Base-by-base conservation (phyloP, 2,329 filamentous ascomycete genomes). In the Aspergillus proliferans region DNA sequence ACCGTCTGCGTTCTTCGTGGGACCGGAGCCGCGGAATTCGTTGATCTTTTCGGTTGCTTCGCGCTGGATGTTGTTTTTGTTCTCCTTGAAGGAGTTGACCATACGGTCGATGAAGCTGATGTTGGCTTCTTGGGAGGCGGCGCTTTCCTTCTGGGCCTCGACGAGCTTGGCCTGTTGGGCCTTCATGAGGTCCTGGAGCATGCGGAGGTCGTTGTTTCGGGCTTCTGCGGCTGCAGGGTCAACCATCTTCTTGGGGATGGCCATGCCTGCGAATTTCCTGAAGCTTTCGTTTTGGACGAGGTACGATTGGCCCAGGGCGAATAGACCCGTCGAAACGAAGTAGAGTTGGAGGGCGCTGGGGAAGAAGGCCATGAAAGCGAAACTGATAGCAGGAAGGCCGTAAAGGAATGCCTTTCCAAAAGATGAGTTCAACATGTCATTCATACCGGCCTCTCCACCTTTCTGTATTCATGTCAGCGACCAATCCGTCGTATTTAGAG, bases 311-410 rank as follows among this genome's bases (percentile, higher is more conserved):
- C 60, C 34, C 15, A 70, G 43, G 8, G 62, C 67, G 36, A 72
- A 59, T 0, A 66, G 3, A 51, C 71, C 68, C 3, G 66, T 69
- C 10, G 64, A 56, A 46, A 78, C 65, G 69, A 88, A 86, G 70
- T 81, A 85, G 26, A 87, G 60, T 61, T 86, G 83, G 2, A 87
- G 65, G 18, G 73, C 75, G 21, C 79, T 76, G 0, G 82, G 77
- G 62, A 79, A 76, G 52, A 69, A 78, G 10, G 70, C 58, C 46
- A 82, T 83, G 60, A 86, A 71, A 4, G 70, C 2, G 26, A 80
- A 67, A 6, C 80, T 74, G 2, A 85, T 30, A 6, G 65, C 53
- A 2, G 85, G 83, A 26, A 87, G 57, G 38, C 70, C 65, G 38
- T 70, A 64, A 12, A 67, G 53, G 30, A 78, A 49, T 2, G 64